Evolutionary conservation across 1,139 yeast genomes (phyloP), one percentile per base, ranked within the genome.

Genomic region (Hansenula lynferdii): DNA sequence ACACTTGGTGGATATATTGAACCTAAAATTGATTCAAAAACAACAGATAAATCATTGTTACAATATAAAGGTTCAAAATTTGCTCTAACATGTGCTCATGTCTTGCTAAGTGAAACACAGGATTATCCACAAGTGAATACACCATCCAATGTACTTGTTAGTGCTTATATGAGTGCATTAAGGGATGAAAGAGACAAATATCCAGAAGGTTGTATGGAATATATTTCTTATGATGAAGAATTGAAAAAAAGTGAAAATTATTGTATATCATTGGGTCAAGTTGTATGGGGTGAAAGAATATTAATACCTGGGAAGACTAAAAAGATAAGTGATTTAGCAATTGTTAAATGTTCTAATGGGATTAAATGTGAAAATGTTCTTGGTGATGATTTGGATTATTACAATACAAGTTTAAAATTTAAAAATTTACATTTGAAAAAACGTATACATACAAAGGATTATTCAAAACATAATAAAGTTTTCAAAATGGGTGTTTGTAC

Each of bases 31-130:
- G 77, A 77, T 41, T 51, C 63, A n/a, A 54, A 54, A 11, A 58
- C n/a, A n/a, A n/a, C 64, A 27, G 62, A 65, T 35, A 54, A 67
- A 1, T 59, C 68, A 27, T 57, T 77, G 19, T 62, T 75, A 16
- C 77, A 77, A 45, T 86, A 83, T 56, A 72, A 82, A 12, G 76
- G 78, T 42, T 73, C 86, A 5, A 77, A 85, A 30, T 89, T 85
- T 62, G 97, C 95, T 2, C 66, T 89, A 40, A 85, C 97, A 0
- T 89, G 97, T 64, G 96, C 96, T 0, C 97, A 90, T 64, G 96
- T 90, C 8, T 84, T 94, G 39, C 67, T 89, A 18, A 76, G 78
- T 37, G 83, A 76, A 41, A 51, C 60, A 8, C 67, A 64, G 36
- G 66, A 63, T 23, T 82, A 85, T 51, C 94, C 95, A 0, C 67